Conservation (phyloP, 2,329 filamentous ascomycete genomes). For the Fusarium virguliforme region DNA sequence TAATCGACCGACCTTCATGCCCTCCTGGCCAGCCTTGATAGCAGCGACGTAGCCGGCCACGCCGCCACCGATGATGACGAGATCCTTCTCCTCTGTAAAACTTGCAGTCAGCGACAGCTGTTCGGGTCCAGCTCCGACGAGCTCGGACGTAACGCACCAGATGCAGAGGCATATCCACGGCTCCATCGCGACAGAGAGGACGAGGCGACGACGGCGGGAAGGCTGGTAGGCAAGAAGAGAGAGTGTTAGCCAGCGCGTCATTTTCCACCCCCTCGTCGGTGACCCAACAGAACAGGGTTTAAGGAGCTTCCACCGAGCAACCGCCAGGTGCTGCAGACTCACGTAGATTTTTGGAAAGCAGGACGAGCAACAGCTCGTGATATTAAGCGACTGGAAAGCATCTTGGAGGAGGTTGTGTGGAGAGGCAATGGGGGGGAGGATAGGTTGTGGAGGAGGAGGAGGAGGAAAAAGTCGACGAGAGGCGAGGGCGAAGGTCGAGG, state of each 20-base stretch:
- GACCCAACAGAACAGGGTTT: conserved; percentile 37
- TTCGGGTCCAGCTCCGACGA: conserved; percentile 32
- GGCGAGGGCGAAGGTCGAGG: conserved; percentile 43
- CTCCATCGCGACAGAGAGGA: conserved; percentile 67
- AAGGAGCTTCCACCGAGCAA: conserved; percentile 29
- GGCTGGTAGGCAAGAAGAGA: conserved; percentile 55
- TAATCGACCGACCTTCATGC: conserved; percentile 80
- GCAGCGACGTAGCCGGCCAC: conserved; percentile 98
- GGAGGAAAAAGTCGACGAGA: conserved; percentile 45
- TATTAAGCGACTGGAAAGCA: conserved; percentile 76
- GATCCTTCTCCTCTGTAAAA: conserved; percentile 87
- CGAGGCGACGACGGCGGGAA: conserved; percentile 66
- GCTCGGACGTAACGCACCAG: conserved; percentile 63
- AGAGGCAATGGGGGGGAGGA: conserved; percentile 47
- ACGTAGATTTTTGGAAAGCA: conserved; percentile 70
- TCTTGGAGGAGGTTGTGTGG: conserved; percentile 59
- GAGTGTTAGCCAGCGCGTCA: conserved; percentile 47
- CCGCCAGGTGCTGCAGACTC: conserved; percentile 52
- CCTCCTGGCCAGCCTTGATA: conserved; percentile 98
- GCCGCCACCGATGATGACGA: conserved; percentile 97
- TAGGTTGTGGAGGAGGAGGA: conserved; percentile 43
- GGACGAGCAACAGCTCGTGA: conserved; percentile 71
- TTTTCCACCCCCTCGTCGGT: conserved; percentile 32
- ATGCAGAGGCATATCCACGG: conserved; percentile 72
- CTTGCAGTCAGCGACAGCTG: conserved; percentile 40